Base-by-base conservation (phyloP, 306 rosid species). In the Pterocarpus macrocarpus region DNA sequence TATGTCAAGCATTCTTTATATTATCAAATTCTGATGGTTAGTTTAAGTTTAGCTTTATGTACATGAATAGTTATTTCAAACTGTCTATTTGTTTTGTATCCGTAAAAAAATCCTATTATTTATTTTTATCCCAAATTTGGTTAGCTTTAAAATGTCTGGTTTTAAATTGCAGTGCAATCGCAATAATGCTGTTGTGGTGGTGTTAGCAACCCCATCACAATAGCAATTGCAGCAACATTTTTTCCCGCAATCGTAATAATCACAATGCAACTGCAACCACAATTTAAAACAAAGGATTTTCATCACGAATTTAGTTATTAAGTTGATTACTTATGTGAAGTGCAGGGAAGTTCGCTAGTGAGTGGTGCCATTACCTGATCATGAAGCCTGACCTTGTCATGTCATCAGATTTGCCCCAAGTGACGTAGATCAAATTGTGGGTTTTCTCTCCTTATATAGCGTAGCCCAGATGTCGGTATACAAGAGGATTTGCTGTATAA, bases 271-370 rank as follows among this genome's bases (percentile, higher is more conserved):
- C 10, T 44, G 49, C 17, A 52, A 7, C 22, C 8, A 7, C 7
- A 15, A 52, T 52, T 52, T 13, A 52, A 17, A 16, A 17, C 61
- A 55, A 16, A 15, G 8, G 61, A 5, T 35, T 47, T 22, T 72
- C 8, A 30, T 36, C 41, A 28, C 15, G 2, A 34, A 14, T 71
- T 45, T 43, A 8, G 7, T 55, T 59, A 35, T 49, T 58, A 34
- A 47, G 35, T 68, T 55, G 28, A 64, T 72, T 32, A 11, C 64
- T 80, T 69, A 15, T 73, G 30, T 67, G 80, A 83, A 82, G 33
- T 82, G 79, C 65, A 80, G 78, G 75, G 50, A 79, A 57, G 59
- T 53, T 64, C 47, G 76, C 49, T 61, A 12, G 12, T 56, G 80
- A 64, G 59, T 72, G 76, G 43, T 15, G 45, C 56, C 55, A 33